phyloP scores from a whole-genome alignment of 495 filamentous ascomycete genomes.

The Neurospora sp. region DNA sequence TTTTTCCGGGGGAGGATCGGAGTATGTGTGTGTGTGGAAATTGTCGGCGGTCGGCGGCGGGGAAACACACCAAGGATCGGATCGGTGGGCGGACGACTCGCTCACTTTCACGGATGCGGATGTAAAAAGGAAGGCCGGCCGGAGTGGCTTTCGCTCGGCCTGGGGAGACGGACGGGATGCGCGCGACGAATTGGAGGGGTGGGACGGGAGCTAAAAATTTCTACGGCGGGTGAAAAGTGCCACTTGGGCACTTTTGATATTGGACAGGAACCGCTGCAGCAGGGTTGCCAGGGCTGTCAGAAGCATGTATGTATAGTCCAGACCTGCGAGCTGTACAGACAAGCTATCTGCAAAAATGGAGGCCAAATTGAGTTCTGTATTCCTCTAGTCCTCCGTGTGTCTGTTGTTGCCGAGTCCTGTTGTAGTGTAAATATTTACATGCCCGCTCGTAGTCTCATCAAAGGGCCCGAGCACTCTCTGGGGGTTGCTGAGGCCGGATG shows the following conservation, averaged over 20 bases:
- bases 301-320: neutral
- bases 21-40: neutral
- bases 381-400: neutral
- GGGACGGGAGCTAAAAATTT: constrained; percentile 29
- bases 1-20: neutral
- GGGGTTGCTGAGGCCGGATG: neutral
- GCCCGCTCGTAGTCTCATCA: neutral
- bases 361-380: neutral
- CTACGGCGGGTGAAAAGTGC: constrained; percentile 18
- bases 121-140: neutral
- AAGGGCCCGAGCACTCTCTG: neutral
- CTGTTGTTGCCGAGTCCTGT: neutral
- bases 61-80: neutral
- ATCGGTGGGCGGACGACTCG: neutral
- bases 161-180: neutral
- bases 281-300: neutral
- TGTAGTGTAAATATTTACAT: neutral
- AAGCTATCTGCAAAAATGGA: neutral
- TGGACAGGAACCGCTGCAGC: neutral
- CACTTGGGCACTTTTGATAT: constrained; percentile 17
- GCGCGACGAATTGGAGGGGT: neutral
- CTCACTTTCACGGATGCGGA: neutral
- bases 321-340: neutral
- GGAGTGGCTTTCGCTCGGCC: neutral
- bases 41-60: constrained; percentile 1